Evolutionary conservation across 192 early-diverging fungal species (phyloP).

Genomic region (Coemansia sp.): DNA sequence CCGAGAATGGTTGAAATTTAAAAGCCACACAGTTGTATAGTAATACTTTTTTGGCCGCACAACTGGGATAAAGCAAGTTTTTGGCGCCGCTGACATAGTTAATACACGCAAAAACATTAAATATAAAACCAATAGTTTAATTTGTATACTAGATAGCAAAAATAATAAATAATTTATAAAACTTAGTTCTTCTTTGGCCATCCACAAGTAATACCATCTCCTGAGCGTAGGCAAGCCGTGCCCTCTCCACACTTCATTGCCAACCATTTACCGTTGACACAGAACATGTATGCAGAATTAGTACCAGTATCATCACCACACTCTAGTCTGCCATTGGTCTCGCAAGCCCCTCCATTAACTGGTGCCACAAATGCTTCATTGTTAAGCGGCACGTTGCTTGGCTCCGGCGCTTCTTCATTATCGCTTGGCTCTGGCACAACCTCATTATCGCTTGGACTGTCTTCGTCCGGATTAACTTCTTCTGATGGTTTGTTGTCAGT

Average conservation of each 20-base stretch:
- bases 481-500: background rate
- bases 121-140: background rate
- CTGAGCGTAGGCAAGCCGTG: constrained; percentile 1
- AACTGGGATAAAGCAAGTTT: background rate
- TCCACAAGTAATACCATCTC: background rate
- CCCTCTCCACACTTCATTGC: constrained; percentile 6
- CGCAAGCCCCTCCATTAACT: background rate
- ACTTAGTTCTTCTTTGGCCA: background rate
- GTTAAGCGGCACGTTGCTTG: background rate
- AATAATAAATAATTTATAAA: background rate
- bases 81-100: background rate
- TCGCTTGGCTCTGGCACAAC: background rate
- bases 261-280: constrained; percentile 10
- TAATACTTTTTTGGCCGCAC: background rate
- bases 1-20: background rate
- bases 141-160: background rate
- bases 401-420: background rate
- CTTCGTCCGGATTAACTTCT: background rate
- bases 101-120: background rate
- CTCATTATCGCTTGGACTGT: background rate
- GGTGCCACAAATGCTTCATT: background rate
- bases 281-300: constrained; percentile 11
- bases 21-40: background rate
- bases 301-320: background rate
- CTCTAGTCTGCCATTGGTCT: constrained; percentile 2